A percentile compares a stretch with the other conserved stretches of the same genome.
Conservation (phyloP, 2,329 filamentous ascomycete species). For the Calonectria crousiana region DNA sequence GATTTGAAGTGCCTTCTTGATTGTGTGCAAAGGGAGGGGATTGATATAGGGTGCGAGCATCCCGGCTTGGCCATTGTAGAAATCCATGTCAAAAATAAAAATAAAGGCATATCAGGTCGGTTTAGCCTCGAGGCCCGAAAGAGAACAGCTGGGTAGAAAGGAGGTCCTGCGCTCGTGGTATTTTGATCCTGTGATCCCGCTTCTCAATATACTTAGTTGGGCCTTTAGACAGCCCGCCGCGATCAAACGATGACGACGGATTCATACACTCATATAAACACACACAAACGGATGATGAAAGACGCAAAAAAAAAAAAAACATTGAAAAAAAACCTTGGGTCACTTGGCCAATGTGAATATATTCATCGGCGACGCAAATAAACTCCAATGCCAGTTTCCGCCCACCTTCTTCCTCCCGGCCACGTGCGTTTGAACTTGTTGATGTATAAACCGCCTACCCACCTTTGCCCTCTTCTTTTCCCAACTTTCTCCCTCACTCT, state of each 20-base stretch:
- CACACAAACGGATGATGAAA: background rate
- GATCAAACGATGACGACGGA: background rate
- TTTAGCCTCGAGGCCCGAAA: background rate
- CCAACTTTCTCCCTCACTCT: background rate
- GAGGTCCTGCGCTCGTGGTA: background rate
- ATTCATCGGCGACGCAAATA: background rate
- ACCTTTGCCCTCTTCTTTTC: background rate
- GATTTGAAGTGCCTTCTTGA: background rate
- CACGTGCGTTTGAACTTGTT: conserved; percentile 1
- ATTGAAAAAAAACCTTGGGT: background rate
- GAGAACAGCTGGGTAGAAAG: background rate
- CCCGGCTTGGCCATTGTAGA: background rate
- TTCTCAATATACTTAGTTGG: too few species aligned
- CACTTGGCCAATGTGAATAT: background rate
- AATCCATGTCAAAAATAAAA: background rate
- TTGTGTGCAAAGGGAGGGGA: background rate
- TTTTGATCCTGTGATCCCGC: background rate
- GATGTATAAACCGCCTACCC: background rate
- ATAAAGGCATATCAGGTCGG: background rate
- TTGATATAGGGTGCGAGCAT: background rate
- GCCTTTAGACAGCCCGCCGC: too few species aligned
- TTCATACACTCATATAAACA: background rate
- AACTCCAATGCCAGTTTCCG: conserved; percentile 5
- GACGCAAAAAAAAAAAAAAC: too few species aligned
- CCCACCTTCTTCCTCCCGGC: background rate